Evolutionary conservation across 768 basidiomycete genomes (phyloP).

Genomic region (Phaeotremella fagi): DNA sequence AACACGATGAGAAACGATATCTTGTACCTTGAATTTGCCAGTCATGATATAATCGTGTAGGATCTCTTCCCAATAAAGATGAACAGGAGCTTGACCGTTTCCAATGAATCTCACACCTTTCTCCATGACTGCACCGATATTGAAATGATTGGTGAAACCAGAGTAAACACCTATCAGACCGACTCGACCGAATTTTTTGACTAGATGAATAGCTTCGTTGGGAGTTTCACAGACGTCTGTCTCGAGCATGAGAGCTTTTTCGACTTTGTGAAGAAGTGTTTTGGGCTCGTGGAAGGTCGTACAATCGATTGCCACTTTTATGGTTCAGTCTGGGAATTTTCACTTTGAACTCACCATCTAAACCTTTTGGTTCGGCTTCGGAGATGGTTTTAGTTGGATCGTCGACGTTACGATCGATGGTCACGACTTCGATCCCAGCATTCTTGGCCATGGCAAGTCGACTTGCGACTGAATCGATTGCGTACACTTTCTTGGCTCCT

Average conservation of each 20-base stretch:
- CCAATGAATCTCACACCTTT: slow-evolving; percentile 68
- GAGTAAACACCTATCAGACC: slow-evolving; percentile 68
- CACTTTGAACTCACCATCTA: slow-evolving; percentile 59
- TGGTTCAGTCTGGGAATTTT: slow-evolving; percentile 6
- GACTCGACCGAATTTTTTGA: slow-evolving; percentile 52
- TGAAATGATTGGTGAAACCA: slow-evolving; percentile 59
- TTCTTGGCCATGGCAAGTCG: slow-evolving; percentile 54
- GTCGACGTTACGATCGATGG: slow-evolving; percentile 59
- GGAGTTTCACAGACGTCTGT: slow-evolving; percentile 66
- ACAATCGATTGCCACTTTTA: slow-evolving; percentile 29
- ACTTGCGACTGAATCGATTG: slow-evolving; percentile 61
- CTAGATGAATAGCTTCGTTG: slow-evolving; percentile 55
- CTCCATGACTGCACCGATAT: slow-evolving; percentile 70
- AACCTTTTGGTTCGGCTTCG: slow-evolving; percentile 51
- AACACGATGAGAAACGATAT: slow-evolving; percentile 48
- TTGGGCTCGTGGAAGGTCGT: slow-evolving; percentile 68
- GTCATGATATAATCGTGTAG: slow-evolving; percentile 60
- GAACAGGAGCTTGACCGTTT: slow-evolving; percentile 70
- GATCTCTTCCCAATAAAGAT: slow-evolving; percentile 68
- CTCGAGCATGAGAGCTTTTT: slow-evolving; percentile 68
- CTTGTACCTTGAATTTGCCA: slow-evolving; percentile 63
- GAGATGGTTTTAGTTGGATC: slow-evolving; percentile 60
- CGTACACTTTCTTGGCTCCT: slow-evolving; percentile 66
- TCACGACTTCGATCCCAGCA: slow-evolving; percentile 51
- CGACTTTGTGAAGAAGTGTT: slow-evolving; percentile 60